Evolutionary conservation across 768 basidiomycete species (phyloP).

Genomic region (Crepidotus variabilis): DNA sequence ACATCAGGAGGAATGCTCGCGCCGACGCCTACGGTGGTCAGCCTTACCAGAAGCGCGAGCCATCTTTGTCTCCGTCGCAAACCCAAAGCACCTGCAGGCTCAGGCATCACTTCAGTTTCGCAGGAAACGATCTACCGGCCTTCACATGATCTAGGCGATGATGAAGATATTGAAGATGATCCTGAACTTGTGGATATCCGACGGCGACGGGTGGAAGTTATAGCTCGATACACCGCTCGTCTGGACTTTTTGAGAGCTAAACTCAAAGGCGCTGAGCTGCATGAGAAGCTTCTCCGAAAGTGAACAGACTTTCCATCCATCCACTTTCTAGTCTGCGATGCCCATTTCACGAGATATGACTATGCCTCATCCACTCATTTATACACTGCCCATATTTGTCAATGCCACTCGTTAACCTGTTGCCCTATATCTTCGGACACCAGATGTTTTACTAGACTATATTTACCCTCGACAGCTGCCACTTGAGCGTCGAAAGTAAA

Average conservation of each 20-base stretch:
- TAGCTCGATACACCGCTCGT: constrained; percentile 63
- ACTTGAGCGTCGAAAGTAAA: no score
- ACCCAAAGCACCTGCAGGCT: constrained; percentile 15
- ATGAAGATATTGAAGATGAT: constrained; percentile 29
- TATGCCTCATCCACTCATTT: neutral
- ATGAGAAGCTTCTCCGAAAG: constrained; percentile 41
- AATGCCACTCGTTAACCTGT: neutral
- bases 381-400: neutral
- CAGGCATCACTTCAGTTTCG: constrained; percentile 8
- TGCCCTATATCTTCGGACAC: no score
- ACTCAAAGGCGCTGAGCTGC: constrained; percentile 72
- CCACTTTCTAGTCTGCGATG: neutral
- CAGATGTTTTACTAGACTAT: no score
- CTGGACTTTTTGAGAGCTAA: constrained; percentile 73
- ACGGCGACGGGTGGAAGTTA: constrained; percentile 60
- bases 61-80: constrained; percentile 34
- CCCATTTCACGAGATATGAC: neutral
- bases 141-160: constrained; percentile 11
- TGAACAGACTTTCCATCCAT: constrained; percentile 10
- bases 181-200: constrained; percentile 61
- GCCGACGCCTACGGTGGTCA: constrained; percentile 33
- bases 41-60: constrained; percentile 36
- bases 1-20: constrained; percentile 21
- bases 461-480: no score
- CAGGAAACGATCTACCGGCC: constrained; percentile 15